Evolutionary conservation across 2,329 filamentous ascomycete genomes (phyloP).

Genomic region (Furcasterigmium furcatum): DNA sequence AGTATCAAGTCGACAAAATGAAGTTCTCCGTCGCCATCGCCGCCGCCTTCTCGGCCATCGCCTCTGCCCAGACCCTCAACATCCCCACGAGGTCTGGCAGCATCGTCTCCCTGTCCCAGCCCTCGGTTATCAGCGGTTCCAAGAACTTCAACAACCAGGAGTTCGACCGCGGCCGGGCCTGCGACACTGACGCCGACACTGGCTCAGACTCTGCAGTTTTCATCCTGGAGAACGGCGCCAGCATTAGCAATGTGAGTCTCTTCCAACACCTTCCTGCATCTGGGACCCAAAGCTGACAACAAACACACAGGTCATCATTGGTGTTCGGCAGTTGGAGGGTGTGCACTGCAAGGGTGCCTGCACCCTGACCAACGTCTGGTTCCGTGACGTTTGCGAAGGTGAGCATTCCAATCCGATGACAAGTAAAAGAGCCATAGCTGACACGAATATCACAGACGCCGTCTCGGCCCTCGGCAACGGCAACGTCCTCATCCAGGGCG

Average conservation of each 20-base stretch:
- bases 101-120: slow-evolving; percentile 15
- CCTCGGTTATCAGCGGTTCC: slow-evolving; percentile 13
- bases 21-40: slow-evolving; percentile 2
- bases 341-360: slow-evolving; percentile 48
- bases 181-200: slow-evolving; percentile 14
- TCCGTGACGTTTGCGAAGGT: slow-evolving; percentile 34
- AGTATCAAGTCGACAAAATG: no score
- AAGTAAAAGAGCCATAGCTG: slow-evolving; percentile 7
- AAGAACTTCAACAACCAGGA: slow-evolving; percentile 15
- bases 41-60: slow-evolving; percentile 3
- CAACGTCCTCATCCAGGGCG: slow-evolving; percentile 21
- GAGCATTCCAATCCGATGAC: slow-evolving; percentile 22
- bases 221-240: slow-evolving; percentile 46
- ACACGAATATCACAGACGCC: slow-evolving; percentile 15
- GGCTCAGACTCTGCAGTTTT: slow-evolving; percentile 39
- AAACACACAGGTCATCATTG: slow-evolving; percentile 39
- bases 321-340: slow-evolving; percentile 45
- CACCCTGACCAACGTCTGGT: slow-evolving; percentile 33
- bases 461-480: slow-evolving; percentile 11
- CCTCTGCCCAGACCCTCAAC: slow-evolving; percentile 17
- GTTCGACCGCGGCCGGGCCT: slow-evolving; percentile 15
- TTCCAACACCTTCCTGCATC: no score
- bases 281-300: no score
- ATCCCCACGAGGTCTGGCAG: slow-evolving; percentile 16
- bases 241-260: slow-evolving; percentile 40